A percentile compares a stretch with the other conserved stretches of the same genome.
Evolutionary conservation across 2,329 filamentous ascomycete species (phyloP).

Genomic region (Ambrosiella beaveri): DNA sequence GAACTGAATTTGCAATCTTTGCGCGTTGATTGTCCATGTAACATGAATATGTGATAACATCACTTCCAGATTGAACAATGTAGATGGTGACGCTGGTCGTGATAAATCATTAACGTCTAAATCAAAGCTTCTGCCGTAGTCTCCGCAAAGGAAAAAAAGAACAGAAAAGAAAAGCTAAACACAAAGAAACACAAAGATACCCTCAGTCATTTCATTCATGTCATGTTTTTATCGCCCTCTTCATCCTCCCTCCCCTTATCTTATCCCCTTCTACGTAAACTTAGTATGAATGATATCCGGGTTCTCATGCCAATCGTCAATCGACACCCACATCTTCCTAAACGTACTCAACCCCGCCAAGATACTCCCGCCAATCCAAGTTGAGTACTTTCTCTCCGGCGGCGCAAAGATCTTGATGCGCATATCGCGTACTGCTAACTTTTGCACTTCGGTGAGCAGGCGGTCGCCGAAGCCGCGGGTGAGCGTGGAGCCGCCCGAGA

Average conservation of each 20-base stretch:
- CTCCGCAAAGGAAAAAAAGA: too few relatives aligned
- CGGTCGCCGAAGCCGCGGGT: conserved; percentile 95
- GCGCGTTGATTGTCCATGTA: too few relatives aligned
- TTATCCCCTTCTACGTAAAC: conserved; percentile 48
- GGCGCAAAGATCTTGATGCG: conserved; percentile 98
- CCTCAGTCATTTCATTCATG: not conserved
- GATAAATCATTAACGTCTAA: too few relatives aligned
- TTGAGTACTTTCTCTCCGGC: conserved; percentile 94
- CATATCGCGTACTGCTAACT: conserved; percentile 95
- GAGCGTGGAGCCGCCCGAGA: conserved; percentile 87
- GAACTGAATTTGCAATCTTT: too few relatives aligned
- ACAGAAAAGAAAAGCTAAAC: too few relatives aligned
- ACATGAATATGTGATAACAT: too few relatives aligned
- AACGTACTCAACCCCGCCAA: conserved; percentile 93
- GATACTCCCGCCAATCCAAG: conserved; percentile 97
- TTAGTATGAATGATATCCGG: conserved; percentile 98
- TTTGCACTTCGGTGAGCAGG: conserved; percentile 78
- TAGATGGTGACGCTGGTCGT: too few relatives aligned
- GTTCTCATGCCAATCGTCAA: conserved; percentile 99
- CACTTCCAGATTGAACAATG: too few relatives aligned
- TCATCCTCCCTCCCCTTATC: not conserved
- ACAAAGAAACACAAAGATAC: too few relatives aligned
- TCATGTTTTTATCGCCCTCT: not conserved
- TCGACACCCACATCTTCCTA: conserved; percentile 99
- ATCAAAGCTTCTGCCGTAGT: too few relatives aligned